Conservation (phyloP, 805 yeast genomes). For the Teunomyces funiuensis region DNA sequence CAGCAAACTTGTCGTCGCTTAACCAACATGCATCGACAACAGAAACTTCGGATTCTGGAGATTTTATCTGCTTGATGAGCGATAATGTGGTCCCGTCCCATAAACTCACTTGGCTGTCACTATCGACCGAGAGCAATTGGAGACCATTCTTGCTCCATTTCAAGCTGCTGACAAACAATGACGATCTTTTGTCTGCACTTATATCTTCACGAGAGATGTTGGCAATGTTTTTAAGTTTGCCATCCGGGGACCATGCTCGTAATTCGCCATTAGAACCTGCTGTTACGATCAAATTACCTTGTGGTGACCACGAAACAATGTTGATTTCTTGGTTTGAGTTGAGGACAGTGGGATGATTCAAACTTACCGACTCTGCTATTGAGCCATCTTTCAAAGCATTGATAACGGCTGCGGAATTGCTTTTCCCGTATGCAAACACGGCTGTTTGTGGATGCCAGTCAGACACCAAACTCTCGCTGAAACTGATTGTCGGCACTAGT, state of each 20-base stretch:
- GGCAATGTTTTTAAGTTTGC: constrained; percentile 54
- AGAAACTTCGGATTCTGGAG: constrained; percentile 7
- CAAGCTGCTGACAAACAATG: constrained; percentile 41
- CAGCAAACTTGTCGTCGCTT: constrained; percentile 62
- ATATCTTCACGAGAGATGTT: constrained; percentile 16
- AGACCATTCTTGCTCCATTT: constrained; percentile 62
- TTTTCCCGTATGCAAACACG: constrained; percentile 56
- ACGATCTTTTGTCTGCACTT: constrained; percentile 1
- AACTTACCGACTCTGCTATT: constrained; percentile 29
- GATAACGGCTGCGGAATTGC: constrained; percentile 48
- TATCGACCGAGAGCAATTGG: constrained; percentile 60
- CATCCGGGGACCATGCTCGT: constrained; percentile 75
- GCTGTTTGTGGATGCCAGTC: constrained; percentile 58
- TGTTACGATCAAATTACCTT: constrained; percentile 61
- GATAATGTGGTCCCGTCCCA: constrained; percentile 61
- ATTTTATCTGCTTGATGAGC: constrained; percentile 25
- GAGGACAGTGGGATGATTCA: constrained; percentile 28
- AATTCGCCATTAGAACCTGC: constrained; percentile 71
- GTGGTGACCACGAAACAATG: constrained; percentile 61
- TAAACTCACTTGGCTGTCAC: constrained; percentile 38
- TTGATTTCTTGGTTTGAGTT: constrained; percentile 26
- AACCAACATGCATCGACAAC: constrained; percentile 70
- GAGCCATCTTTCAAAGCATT: constrained; percentile 30
- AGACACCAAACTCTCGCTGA: constrained; percentile 46
- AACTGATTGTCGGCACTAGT: constrained; percentile 36